Evolutionary conservation across 495 filamentous ascomycete genomes (phyloP).

Genomic region (Xylaria nigripes): DNA sequence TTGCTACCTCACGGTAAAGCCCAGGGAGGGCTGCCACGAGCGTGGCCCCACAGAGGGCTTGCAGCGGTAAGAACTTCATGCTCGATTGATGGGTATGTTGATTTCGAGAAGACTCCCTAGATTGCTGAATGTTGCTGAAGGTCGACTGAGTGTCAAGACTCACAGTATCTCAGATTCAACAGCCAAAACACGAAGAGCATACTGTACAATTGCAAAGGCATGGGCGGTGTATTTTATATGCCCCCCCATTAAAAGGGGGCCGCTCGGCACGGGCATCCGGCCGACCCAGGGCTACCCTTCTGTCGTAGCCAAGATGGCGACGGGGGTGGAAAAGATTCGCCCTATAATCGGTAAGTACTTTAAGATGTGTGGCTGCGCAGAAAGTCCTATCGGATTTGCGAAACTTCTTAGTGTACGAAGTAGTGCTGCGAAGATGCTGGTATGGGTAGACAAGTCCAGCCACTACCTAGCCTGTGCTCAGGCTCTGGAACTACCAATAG

Average conservation of each 20-base stretch:
- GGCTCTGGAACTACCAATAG: not conserved
- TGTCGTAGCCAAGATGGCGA: not conserved
- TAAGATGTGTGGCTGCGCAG: not conserved
- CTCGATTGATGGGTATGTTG: not conserved
- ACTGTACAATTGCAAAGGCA: not conserved
- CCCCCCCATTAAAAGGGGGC: not conserved
- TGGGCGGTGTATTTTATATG: slow-evolving; percentile 8
- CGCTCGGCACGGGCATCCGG: not conserved
- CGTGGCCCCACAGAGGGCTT: slow-evolving; percentile 11
- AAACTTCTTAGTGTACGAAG: not conserved
- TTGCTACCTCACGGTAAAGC: too few relatives aligned
- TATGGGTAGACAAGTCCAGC: not conserved
- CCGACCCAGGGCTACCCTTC: not conserved
- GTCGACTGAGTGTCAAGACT: not conserved
- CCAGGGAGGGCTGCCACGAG: slow-evolving; percentile 8
- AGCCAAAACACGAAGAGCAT: not conserved
- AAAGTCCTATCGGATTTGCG: not conserved
- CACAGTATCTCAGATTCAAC: not conserved
- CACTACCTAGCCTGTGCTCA: not conserved
- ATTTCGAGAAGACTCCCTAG: not conserved
- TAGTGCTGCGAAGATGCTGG: not conserved
- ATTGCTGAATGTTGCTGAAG: not conserved
- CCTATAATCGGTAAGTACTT: not conserved
- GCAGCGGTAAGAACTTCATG: slow-evolving; percentile 12
- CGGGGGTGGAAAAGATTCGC: not conserved